phyloP scores from a whole-genome alignment of 352 stramenopile genomes.

The Blastocystis sp. region DNA sequence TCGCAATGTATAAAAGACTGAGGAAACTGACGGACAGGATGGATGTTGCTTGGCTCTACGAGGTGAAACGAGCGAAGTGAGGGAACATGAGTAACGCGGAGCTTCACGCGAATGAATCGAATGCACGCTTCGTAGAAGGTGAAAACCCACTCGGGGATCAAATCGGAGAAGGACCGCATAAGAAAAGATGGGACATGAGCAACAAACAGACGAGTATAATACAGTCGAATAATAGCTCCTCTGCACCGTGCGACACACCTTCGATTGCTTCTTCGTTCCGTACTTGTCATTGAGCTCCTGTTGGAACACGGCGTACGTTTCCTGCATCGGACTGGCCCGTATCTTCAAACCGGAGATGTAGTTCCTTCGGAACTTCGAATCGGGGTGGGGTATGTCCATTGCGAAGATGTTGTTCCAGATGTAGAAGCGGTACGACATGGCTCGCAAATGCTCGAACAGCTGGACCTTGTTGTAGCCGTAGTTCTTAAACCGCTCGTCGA shows the following conservation, averaged over 20 bases:
- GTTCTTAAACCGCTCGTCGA: constrained; percentile 72
- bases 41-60: constrained; percentile 28
- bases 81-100: constrained; percentile 22
- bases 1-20: constrained; percentile 3
- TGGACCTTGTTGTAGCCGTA: constrained; percentile 74
- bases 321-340: constrained; percentile 23
- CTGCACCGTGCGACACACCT: constrained; percentile 7
- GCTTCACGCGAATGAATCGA: neutral
- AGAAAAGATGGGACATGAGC: constrained; percentile 1
- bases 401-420: constrained; percentile 49
- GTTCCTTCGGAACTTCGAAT: constrained; percentile 43
- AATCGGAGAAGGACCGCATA: neutral
- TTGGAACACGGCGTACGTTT: constrained; percentile 48
- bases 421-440: constrained; percentile 38
- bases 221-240: constrained; percentile 14
- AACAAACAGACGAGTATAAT: neutral
- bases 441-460: constrained; percentile 59
- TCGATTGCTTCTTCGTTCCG: constrained; percentile 1
- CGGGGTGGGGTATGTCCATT: constrained; percentile 62
- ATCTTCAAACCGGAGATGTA: constrained; percentile 44
- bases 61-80: neutral
- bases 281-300: constrained; percentile 46
- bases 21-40: neutral
- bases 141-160: neutral
- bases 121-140: neutral